Conservation (phyloP, 2,329 filamentous ascomycete genomes). For the Clonostachys rosea region DNA sequence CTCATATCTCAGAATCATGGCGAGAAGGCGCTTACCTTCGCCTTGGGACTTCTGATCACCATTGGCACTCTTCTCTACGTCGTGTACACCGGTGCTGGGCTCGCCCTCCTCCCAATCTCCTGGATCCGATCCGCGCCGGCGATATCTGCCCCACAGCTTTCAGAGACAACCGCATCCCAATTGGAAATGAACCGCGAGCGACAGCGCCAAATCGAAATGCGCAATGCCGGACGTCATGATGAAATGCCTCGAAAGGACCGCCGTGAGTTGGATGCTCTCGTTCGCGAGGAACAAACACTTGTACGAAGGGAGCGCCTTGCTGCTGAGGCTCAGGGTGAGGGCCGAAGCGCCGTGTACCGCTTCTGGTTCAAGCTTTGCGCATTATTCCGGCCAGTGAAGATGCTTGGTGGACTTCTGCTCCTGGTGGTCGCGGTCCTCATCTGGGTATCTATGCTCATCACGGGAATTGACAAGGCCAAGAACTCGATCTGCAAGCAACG, state of each 20-base stretch:
- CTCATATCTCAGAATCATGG: constrained; percentile 76
- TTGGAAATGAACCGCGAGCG: constrained; percentile 86
- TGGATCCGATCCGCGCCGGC: constrained; percentile 90
- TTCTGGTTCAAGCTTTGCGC: constrained; percentile 78
- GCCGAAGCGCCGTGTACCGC: constrained; percentile 67
- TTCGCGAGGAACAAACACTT: constrained; percentile 87
- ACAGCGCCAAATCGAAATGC: constrained; percentile 85
- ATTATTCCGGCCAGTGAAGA: constrained; percentile 81
- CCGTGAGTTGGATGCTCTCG: constrained; percentile 79
- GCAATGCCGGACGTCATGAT: constrained; percentile 70
- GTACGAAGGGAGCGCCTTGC: constrained; percentile 85
- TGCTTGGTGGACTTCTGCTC: constrained; percentile 77
- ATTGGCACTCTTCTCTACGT: constrained; percentile 83
- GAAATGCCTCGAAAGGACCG: constrained; percentile 80
- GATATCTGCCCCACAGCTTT: constrained; percentile 75
- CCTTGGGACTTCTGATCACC: constrained; percentile 80
- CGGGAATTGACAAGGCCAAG: constrained; percentile 90
- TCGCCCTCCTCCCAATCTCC: constrained; percentile 83
- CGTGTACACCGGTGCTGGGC: constrained; percentile 81
- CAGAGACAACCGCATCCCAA: constrained; percentile 71
- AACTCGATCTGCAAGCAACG: constrained; percentile 88
- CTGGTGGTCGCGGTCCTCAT: constrained; percentile 70
- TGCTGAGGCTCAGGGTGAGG: constrained; percentile 74
- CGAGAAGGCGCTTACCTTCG: constrained; percentile 88
- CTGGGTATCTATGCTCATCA: constrained; percentile 92